Evolutionary conservation across 1,284 basidiomycete genomes (phyloP), one percentile per base, ranked within the genome.

Genomic region (Melampsora americana): DNA sequence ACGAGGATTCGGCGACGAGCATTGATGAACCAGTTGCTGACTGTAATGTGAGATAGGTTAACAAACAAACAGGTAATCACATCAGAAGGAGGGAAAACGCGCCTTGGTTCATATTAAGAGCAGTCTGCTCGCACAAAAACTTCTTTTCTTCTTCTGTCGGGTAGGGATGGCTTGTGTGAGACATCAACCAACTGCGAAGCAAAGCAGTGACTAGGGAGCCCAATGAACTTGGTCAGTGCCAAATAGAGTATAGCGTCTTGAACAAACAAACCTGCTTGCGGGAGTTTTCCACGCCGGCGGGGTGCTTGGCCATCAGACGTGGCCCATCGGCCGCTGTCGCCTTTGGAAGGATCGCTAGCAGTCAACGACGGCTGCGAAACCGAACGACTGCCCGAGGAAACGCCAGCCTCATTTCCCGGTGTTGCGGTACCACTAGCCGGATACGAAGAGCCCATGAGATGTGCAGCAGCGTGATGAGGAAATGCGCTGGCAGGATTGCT

Each of bases 61-160:
- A 69, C 23, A 62, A 30, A 18, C 18, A 18, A 18, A 62, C 23
- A 26, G 5, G 23, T 28, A 32, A 62, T 18, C 50, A 61, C 62
- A 39, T 64, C 48, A 53, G 30, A 80, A 80, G 81, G 42, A 82
- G 81, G 28, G 77, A 79, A 5, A 18, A 23, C 72, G 60, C 26
- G 67, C 93, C 91, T 83, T 93, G 92, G 82, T 87, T 89, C 89
- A 93, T 92, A 82, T 88, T 91, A 78, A 94, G 84, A 18, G 90
- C 90, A 0, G 92, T 94, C 66, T 90, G 89, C 80, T 90, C 87
- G 84, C 92, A 93, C 77, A 94, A 84, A 81, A 90, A 89, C 80
- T 92, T 92, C 85, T 94, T 94, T 85, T 94, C 92, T 79, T 93
- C 91, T 82, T 94, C 91, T 78, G 89, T 90, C 28, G 92, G 92